phyloP scores from a whole-genome alignment of 495 filamentous ascomycete genomes.

The Tuber umbilicatum region DNA sequence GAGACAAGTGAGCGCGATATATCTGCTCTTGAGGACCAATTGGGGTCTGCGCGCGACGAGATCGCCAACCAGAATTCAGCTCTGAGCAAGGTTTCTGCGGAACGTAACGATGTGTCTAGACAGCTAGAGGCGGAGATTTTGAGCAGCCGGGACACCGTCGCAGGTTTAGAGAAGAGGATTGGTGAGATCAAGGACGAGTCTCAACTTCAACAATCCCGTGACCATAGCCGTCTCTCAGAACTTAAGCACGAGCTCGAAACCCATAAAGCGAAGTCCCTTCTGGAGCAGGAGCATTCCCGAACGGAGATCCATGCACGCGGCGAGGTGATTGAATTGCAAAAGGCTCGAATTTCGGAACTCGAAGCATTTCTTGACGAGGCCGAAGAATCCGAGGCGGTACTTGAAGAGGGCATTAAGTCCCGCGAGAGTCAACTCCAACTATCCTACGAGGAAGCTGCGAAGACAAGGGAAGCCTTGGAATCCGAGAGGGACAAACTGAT shows the following conservation, averaged over 20 bases:
- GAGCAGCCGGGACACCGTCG: constrained; percentile 21
- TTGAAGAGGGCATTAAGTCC: constrained; percentile 27
- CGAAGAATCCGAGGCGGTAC: constrained; percentile 13
- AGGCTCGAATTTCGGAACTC: constrained; percentile 11
- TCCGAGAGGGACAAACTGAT: constrained; percentile 16
- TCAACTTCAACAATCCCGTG: constrained; percentile 2
- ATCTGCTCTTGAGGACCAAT: constrained; percentile 11
- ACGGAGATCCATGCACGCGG: constrained; percentile 15
- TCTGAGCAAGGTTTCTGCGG: constrained; percentile 10
- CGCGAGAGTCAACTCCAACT: constrained; percentile 31
- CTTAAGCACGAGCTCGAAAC: constrained; percentile 20
- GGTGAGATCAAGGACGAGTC: constrained; percentile 14
- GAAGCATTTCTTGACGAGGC: constrained; percentile 18
- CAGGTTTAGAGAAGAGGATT: constrained; percentile 18
- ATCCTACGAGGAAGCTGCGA: constrained; percentile 21
- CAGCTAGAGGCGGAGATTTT: constrained; percentile 30
- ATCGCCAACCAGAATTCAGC: constrained; percentile 10
- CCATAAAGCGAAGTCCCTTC: constrained; percentile 10
- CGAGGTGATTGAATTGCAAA: constrained; percentile 3
- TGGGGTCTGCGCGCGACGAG: constrained; percentile 22
- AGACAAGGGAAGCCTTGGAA: constrained; percentile 15
- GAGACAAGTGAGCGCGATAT: constrained; percentile 16
- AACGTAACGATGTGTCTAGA: constrained; percentile 21
- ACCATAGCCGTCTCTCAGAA: constrained; percentile 15
- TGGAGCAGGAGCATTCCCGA: constrained; percentile 16